phyloP scores from a whole-genome alignment of 352 stramenopile species.

The Phytophthora europaea region DNA sequence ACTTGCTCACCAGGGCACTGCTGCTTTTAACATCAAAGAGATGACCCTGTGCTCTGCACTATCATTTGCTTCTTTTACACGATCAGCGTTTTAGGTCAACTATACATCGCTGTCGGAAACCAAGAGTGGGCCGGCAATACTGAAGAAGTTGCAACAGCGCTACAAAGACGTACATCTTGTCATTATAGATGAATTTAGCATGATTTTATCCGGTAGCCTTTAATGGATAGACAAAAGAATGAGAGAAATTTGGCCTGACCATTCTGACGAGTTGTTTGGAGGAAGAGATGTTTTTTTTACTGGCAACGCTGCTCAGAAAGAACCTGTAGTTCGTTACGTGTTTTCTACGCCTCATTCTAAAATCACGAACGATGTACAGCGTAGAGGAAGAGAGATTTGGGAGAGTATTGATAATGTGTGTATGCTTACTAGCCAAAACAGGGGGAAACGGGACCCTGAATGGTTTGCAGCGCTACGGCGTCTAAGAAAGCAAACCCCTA shows the following conservation, averaged over 20 bases:
- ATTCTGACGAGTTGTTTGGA: background rate
- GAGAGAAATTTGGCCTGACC: constrained; percentile 10
- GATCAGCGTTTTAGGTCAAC: constrained; percentile 2
- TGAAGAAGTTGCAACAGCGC: background rate
- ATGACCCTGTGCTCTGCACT: constrained; percentile 4
- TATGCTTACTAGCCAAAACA: too few relatives aligned
- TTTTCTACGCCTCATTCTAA: too few relatives aligned
- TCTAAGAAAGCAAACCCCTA: too few relatives aligned
- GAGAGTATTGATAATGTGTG: too few relatives aligned
- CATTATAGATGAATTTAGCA: constrained; percentile 13
- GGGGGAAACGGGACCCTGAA: too few relatives aligned
- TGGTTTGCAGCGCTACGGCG: too few relatives aligned
- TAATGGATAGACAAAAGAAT: constrained; percentile 17
- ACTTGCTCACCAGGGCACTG: constrained; percentile 9
- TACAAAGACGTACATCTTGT: constrained; percentile 13
- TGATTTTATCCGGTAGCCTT: constrained; percentile 4
- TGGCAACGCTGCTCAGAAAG: constrained; percentile 6
- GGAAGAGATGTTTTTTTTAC: constrained; percentile 13
- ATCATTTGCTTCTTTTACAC: background rate
- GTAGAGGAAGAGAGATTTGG: too few relatives aligned
- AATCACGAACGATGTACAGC: too few relatives aligned
- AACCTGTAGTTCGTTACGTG: background rate
- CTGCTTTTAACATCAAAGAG: constrained; percentile 9
- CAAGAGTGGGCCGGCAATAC: background rate
- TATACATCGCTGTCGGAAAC: constrained; percentile 7